phyloP scores from a whole-genome alignment of 169 alveolate species.

The Eimeria acervulina region DNA sequence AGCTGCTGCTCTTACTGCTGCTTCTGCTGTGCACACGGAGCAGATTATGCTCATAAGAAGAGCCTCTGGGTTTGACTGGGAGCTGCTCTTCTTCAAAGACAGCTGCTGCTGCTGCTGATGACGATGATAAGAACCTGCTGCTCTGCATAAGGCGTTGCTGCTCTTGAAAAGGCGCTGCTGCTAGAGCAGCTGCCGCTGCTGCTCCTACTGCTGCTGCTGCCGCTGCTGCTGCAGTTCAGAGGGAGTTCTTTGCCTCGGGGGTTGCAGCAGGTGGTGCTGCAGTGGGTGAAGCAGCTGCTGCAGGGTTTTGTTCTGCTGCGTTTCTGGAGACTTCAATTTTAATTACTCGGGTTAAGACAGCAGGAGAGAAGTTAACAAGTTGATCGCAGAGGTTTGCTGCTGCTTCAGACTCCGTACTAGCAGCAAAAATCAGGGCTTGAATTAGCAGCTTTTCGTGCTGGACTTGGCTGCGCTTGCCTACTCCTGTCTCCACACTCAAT shows the following conservation, averaged over 20 bases:
- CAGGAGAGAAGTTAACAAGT: constrained; percentile 20
- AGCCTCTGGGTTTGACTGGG: too few relatives aligned
- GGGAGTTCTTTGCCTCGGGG: neutral
- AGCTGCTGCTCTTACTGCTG: too few relatives aligned
- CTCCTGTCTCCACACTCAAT: neutral
- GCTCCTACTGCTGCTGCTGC: constrained; percentile 27
- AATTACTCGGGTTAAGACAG: constrained; percentile 17
- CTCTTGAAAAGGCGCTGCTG: neutral
- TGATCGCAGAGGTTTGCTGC: constrained; percentile 5
- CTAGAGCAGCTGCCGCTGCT: neutral
- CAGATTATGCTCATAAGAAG: too few relatives aligned
- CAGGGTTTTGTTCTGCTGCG: neutral
- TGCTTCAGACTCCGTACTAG: neutral
- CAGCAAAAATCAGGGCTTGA: constrained; percentile 18
- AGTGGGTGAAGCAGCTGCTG: neutral
- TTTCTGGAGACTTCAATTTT: constrained; percentile 25
- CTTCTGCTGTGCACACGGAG: too few relatives aligned
- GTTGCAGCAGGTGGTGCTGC: constrained; percentile 57
- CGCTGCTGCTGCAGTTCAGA: constrained; percentile 27
- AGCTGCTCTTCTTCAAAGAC: too few relatives aligned
- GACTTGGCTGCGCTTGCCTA: neutral
- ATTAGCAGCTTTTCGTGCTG: neutral
- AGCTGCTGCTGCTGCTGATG: constrained; percentile 2
- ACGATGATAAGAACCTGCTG: too few relatives aligned
- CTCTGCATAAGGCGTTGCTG: neutral